A percentile compares a stretch with the other conserved stretches of the same genome.
phyloP scores from a whole-genome alignment of 2,329 filamentous ascomycete genomes.

The Tolypocladium inflatum region DNA sequence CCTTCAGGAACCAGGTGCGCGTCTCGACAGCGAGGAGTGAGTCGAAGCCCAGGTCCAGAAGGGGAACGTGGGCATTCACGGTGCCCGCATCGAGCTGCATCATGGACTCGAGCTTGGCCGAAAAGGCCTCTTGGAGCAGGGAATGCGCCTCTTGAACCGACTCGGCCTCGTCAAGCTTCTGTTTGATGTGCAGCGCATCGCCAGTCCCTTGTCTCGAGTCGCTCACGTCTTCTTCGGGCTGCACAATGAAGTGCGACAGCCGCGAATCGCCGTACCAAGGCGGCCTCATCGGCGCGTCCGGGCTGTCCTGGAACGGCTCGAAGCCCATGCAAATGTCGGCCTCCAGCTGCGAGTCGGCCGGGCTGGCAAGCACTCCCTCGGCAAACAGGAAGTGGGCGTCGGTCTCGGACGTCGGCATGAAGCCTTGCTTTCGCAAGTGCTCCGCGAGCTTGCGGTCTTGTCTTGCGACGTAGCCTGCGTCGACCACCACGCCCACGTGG shows the following conservation, averaged over 20 bases:
- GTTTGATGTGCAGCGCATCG: neutral
- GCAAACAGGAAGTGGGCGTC: neutral
- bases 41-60: conserved; percentile 15
- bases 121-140: neutral
- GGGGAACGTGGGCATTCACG: neutral
- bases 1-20: conserved; percentile 38
- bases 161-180: neutral
- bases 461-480: conserved; percentile 28
- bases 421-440: neutral
- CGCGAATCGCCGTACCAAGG: neutral
- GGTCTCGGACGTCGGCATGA: neutral
- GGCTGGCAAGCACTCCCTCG: neutral
- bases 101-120: conserved; percentile 1
- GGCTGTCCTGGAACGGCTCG: neutral
- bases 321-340: neutral
- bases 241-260: neutral
- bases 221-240: neutral
- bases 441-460: conserved; percentile 1
- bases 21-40: conserved; percentile 21
- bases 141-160: neutral
- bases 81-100: neutral
- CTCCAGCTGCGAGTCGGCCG: neutral
- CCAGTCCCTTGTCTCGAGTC: neutral
- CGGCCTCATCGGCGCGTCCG: neutral
- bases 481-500: conserved; percentile 27